phyloP scores from a whole-genome alignment of 257 asterid genomes.

The Striga asiatica region DNA sequence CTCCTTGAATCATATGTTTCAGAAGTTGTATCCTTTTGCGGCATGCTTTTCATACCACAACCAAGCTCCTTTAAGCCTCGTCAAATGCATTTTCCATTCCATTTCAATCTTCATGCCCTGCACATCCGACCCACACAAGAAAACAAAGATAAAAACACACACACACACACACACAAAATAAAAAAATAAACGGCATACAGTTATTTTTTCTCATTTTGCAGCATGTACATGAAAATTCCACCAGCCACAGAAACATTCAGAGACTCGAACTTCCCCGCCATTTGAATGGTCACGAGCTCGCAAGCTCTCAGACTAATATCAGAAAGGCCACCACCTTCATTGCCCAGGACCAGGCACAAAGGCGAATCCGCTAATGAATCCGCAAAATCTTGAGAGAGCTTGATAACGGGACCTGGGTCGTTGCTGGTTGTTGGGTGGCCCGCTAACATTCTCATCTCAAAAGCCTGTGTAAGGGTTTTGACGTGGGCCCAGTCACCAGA shows the following conservation, averaged over 20 bases:
- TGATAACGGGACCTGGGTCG: slow-evolving; percentile 20
- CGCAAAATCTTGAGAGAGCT: slow-evolving; percentile 42
- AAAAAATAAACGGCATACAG: no score
- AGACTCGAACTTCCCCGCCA: slow-evolving; percentile 84
- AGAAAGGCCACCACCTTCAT: slow-evolving; percentile 91
- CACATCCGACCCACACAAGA: no score
- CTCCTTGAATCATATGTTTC: no score
- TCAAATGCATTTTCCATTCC: no score
- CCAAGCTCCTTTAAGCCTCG: no score
- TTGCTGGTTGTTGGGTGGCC: slow-evolving; percentile 55
- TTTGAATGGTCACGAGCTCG: slow-evolving; percentile 76
- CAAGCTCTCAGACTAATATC: slow-evolving; percentile 34
- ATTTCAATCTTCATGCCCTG: no score
- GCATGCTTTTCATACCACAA: no score
- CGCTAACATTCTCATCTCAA: slow-evolving; percentile 63
- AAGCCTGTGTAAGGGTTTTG: slow-evolving; percentile 28
- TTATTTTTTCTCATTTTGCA: slow-evolving; percentile 52
- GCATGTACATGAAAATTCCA: slow-evolving; percentile 81
- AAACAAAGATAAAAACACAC: no score
- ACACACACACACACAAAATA: no score
- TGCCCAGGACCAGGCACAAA: slow-evolving; percentile 72
- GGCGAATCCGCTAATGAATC: slow-evolving; percentile 39
- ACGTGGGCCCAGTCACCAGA: slow-evolving; percentile 61
- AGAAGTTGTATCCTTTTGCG: no score
- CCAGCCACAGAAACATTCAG: slow-evolving; percentile 96